Base-by-base conservation (phyloP, 306 rosid species). In the Acacia acuminata region DNA sequence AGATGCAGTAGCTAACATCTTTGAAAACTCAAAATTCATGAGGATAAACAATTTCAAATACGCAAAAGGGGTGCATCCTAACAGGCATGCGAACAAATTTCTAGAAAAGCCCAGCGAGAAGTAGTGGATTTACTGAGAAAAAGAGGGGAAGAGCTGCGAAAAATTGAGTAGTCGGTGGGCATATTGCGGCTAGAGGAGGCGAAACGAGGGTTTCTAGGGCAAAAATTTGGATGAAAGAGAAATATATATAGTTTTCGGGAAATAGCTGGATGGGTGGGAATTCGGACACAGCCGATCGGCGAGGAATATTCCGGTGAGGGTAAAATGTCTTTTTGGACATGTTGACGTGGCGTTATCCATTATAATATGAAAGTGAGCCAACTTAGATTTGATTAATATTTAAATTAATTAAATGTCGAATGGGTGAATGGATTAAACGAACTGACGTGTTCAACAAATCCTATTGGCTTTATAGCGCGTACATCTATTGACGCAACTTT, bases 201-300 rank as follows among this genome's bases (percentile, higher is more conserved):
- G 84, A 80, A 60, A 53, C 19, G 68, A 66, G 80, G 86, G 15
- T 19, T 90, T 91, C 89, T 92, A 96, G 99, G 99, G 99, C 94
- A 96, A 89, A 83, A 69, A 77, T 61, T 43, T 76, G 83, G 81
- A 87, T 50, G 83, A 89, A 87, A 88, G 78, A 84, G 86, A 83
- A 92, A 76, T 89, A 92, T 90, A 83, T 96, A 96, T 96, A 96
- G 97, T 96, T 96, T 96, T 96, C 97, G 99, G 99, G 98, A 96
- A 96, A 94, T 92, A 84, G 83, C 47, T 78, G 80, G 58, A 25
- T 69, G 45, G 84, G 72, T 87, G 82, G 83, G 86, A 77, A 44
- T 45, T 44, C 25, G 38, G 76, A 45, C 76, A 80, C 78, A 50
- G 70, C 36, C 73, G 84, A 88, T 88, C 91, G 88, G 86, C 75